These are phyloP conservation scores for Odonthalia washingtoniensis DNA, from an alignment of 31 red algal species.

Conservation along the genomic window DNA sequence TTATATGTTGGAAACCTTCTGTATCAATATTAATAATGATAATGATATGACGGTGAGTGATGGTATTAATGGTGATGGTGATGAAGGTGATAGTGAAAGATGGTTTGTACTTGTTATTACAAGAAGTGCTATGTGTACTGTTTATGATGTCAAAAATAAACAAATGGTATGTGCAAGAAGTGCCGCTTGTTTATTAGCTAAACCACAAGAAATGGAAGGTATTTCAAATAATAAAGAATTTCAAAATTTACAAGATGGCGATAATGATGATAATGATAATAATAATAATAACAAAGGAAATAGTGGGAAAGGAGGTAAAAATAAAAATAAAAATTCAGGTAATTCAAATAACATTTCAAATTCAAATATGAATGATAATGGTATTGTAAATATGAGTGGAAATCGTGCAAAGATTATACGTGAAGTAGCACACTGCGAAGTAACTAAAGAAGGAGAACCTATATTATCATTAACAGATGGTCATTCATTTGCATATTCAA, in stretches of 20 bases:
- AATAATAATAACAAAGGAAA: no score
- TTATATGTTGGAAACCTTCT: slow-evolving; percentile 73
- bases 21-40: not conserved
- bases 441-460: slow-evolving; percentile 70
- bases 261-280: no score
- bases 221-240: no score
- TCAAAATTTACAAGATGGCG: not conserved
- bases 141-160: slow-evolving; percentile 75
- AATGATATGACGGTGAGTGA: not conserved
- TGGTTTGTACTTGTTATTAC: slow-evolving; percentile 74
- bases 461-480: slow-evolving; percentile 79
- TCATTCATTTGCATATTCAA: slow-evolving; percentile 75
- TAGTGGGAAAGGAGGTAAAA: no score
- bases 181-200: slow-evolving; percentile 74
- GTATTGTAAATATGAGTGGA: not conserved
- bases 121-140: slow-evolving; percentile 70
- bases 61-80: not conserved
- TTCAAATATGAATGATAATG: no score
- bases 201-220: slow-evolving; percentile 45
- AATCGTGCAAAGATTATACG: slow-evolving; percentile 45
- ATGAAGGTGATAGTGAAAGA: slow-evolving; percentile 20
- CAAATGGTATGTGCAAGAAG: slow-evolving; percentile 75
- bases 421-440: slow-evolving; percentile 62
- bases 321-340: no score
- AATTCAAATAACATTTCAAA: no score